Base-by-base conservation (phyloP, 208 protist species). In the Acanthamoeba culbertsoni region DNA sequence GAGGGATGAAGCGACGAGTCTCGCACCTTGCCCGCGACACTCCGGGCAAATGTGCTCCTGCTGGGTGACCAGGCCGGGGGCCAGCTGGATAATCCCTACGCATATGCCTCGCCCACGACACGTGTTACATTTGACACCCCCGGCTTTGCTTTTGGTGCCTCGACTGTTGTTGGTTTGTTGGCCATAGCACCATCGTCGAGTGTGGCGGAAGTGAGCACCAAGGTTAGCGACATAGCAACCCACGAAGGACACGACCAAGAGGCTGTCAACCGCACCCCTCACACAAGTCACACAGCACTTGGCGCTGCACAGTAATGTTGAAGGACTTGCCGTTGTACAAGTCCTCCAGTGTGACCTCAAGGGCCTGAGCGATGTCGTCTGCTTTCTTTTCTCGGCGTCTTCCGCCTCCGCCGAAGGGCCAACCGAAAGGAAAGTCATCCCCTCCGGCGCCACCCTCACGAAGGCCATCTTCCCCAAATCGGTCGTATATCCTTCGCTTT, bases 291-390 rank as follows among this genome's bases (percentile, higher is more conserved):
- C 97, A 98, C 12, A 98, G 51, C 6, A 96, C 86, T 20, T 96
- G 84, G 86, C 96, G 95, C 65, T 98, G 94, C 20, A 99, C 96
- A 31, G 97, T 95, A 26, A 99, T 94, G 94, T 99, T 99, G 92
- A 97, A 96, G 5, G 97, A 98, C 93, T 99, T 99, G 57, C 99
- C 99, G 55, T 98, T 99, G 97, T 99, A 99, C 65, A 99, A 97
- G 89, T 99, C 98, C 92, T 99, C 99, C 43, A 99, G 97, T 0
- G 97, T 95, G 20, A 99, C 98, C 43, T 96, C 95, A 42, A 99
- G 95, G 63, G 98, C 96, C 89, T 99, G 98, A 40, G 98, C 96
- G 92, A 99, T 98, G 94, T 99, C 98, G 93, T 99, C 98, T 2
- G 71, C 71, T 40, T 82, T 82, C 71, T 82, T 82, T 18, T 82